These are phyloP conservation scores for Paraphysoderma sedebokerense DNA, from an alignment of 371 early-diverging fungal genomes.

Conservation along the genomic window DNA sequence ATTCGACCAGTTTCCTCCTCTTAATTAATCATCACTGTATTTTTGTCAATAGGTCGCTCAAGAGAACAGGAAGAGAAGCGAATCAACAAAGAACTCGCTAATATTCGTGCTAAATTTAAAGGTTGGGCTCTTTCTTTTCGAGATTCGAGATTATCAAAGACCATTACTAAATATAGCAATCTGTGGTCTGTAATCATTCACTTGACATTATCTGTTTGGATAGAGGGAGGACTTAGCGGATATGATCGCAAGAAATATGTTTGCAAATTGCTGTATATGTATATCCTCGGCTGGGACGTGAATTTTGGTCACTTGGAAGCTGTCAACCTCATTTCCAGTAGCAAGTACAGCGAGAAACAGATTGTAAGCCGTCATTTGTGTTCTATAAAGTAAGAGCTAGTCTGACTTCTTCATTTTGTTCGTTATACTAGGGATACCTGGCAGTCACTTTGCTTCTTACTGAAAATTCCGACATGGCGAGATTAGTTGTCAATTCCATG, in stretches of 20 bases:
- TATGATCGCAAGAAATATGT: constrained; percentile 97
- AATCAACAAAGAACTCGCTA: constrained; percentile 96
- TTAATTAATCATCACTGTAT: background rate
- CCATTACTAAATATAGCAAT: background rate
- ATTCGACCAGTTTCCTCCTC: background rate
- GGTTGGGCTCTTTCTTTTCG: constrained; percentile 25
- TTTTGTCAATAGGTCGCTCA: constrained; percentile 55
- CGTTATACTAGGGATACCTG: constrained; percentile 61
- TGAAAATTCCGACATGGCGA: constrained; percentile 66
- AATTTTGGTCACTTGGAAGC: constrained; percentile 95
- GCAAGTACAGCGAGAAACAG: constrained; percentile 90
- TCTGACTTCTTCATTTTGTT: background rate
- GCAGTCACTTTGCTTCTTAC: constrained; percentile 79
- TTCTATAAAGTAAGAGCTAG: background rate
- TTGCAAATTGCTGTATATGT: constrained; percentile 94
- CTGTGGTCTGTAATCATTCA: background rate
- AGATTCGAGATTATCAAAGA: background rate
- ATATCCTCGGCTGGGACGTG: constrained; percentile 92
- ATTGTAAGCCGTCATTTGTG: constrained; percentile 39
- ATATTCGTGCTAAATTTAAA: constrained; percentile 94
- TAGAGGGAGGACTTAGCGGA: constrained; percentile 77
- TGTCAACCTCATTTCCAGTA: constrained; percentile 70
- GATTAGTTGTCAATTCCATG: constrained; percentile 69
- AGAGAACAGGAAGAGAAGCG: constrained; percentile 91
- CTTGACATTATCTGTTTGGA: background rate